Base-by-base conservation (phyloP, 345 rosid species). In the Salix brachista region DNA sequence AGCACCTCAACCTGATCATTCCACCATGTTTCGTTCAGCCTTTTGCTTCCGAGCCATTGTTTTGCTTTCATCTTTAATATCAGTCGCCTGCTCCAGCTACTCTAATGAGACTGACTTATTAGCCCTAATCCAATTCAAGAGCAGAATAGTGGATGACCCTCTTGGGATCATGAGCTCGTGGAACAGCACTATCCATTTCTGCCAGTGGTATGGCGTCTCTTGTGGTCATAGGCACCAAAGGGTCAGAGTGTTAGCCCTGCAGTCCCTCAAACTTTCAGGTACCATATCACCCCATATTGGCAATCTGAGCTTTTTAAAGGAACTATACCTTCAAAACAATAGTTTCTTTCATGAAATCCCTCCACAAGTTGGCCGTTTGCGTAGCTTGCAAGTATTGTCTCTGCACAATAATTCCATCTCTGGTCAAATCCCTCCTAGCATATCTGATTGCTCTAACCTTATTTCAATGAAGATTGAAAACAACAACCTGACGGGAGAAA, bases 361-460 rank as follows among this genome's bases (percentile, higher is more conserved):
- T 30, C 58, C 39, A 17, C 26, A 68, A 19, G 39, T 76, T 26
- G 67, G 67, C 4, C 56, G 44, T 54, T 39, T 68, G 4, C 37
- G 18, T 10, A 44, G 73, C 8, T 32, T 68, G 36, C 54, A 56
- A 17, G 21, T 4, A 25, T 1, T 76, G 4, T n/a, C 2, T 11
- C 44, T 75, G 18, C 36, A 34, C 18, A 37, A 6, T 54, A 76
- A 76, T 58, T 76, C 79, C 17, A 54, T 76, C 9, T 2, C 11
- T 8, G 81, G 81, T 2, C 21, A 79, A 3, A 73, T 79, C 25
- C 81, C 77, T 5, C 1, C 67, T 4, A 60, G 18, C 5, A 21
- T 79, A 19, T 65, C 61, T 17, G 9, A n/a, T 30, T 79, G 81
- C 17, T 56, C 48, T 2, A 58, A 61, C 10, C 74, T 79, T 6